Evolutionary conservation across 208 protist species (phyloP), one percentile per base, ranked within the genome.

Genomic region (Trypanosoma brucei): DNA sequence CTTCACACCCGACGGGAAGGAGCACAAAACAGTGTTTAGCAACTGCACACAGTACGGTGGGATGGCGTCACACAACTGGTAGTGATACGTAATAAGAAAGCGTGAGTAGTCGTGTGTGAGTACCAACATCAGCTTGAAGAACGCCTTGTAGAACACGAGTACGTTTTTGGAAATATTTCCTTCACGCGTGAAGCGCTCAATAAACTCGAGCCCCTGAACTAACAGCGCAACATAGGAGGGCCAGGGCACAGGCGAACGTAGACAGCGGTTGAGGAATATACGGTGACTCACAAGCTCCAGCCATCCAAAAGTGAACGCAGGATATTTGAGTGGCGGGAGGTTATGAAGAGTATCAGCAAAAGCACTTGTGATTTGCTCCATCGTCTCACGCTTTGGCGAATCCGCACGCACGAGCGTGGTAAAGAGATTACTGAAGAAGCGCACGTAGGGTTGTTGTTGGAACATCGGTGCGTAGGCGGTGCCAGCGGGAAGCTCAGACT

Each of bases 91-190:
- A 79, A 98, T 99, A 9, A 99, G 82, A 69, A 99, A 99, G 72
- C 98, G 94, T 51, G 98, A 98, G 82, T 99, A 99, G 83, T 99
- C 99, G 74, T 99, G 98, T 3, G 99, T 84, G 1, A 99, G 72
- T 2, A 99, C 89, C 36, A 99, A 73, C 44, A 99, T 79, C 22
- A 98, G 78, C 72, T 94, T 94, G 58, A 97, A 84, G 68, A 95
- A 76, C 7, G 83, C 68, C 77, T 94, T 95, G 83, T 91, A 94
- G 64, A 94, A 95, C 14, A 96, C 79, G 9, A 90, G 62, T 42
- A 84, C 79, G 58, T 81, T 91, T 39, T 77, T 68, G 5, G 84
- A 79, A 58, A 95, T 83, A 61, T 64, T 61, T 52, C 73, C 76
- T 52, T 77, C 68, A 52, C 76, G 76, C 30, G 80, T 86, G 55